These are phyloP conservation scores for Sporothrix brunneoviolacea DNA, from an alignment of 2,329 filamentous ascomycete species.

Conservation along the genomic window DNA sequence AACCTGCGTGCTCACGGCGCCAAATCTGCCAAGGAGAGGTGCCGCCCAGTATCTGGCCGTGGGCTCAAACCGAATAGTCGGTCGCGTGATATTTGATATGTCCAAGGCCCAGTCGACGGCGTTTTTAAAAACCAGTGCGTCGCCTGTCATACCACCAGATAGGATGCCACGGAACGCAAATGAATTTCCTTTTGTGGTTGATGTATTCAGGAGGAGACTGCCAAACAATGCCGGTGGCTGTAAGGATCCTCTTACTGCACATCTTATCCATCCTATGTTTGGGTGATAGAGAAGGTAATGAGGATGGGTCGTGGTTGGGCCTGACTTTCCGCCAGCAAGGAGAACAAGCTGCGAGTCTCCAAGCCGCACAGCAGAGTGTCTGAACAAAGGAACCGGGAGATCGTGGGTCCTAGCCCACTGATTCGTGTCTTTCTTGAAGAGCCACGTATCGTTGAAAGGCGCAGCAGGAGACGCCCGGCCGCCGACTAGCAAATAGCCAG, in stretches of 20 bases:
- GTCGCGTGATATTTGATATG: constrained; percentile 26
- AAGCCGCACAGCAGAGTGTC: constrained; percentile 60
- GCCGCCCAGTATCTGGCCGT: background rate
- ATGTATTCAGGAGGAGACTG: constrained; percentile 28
- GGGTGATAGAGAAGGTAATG: constrained; percentile 49
- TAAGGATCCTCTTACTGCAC: constrained; percentile 28
- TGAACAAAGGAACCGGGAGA: constrained; percentile 65
- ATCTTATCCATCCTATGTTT: constrained; percentile 40
- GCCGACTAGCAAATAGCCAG: constrained; percentile 61
- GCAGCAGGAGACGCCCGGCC: constrained; percentile 70
- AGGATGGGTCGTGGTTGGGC: constrained; percentile 39
- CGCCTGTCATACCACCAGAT: constrained; percentile 61
- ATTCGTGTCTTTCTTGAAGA: constrained; percentile 48
- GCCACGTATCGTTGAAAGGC: constrained; percentile 68
- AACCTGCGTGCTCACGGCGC: constrained; percentile 7
- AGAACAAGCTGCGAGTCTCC: constrained; percentile 45
- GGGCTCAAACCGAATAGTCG: constrained; percentile 11
- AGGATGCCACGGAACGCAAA: constrained; percentile 52
- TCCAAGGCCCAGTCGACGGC: constrained; percentile 59
- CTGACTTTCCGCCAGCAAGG: constrained; percentile 56
- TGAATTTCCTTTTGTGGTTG: constrained; percentile 20
- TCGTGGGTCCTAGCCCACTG: constrained; percentile 59
- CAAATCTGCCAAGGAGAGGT: constrained; percentile 14
- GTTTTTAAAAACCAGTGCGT: constrained; percentile 57
- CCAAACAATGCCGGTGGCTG: constrained; percentile 39